phyloP scores from a whole-genome alignment of 805 yeast species.

The Yarrowia sp. region DNA sequence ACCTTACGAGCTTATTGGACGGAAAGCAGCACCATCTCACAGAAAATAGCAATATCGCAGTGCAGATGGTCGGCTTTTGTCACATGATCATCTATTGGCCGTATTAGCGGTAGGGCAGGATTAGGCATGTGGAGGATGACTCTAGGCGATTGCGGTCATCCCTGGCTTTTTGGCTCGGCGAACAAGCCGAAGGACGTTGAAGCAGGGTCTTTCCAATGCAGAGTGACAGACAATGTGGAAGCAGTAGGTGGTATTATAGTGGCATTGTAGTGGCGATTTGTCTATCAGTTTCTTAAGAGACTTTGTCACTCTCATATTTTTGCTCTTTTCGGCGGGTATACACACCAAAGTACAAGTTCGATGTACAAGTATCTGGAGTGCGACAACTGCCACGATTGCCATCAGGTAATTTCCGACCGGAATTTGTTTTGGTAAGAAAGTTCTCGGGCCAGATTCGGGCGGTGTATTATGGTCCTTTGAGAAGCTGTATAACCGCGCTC shows the following conservation, averaged over 20 bases:
- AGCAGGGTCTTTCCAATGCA: conserved; percentile 2
- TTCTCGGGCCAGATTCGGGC: neutral
- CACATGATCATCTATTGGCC: conserved; percentile 19
- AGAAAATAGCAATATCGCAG: conserved; percentile 3
- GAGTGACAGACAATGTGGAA: neutral
- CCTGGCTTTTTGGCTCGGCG: neutral
- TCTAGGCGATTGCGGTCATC: neutral
- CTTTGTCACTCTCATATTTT: no score
- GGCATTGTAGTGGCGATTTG: neutral
- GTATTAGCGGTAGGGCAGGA: conserved; percentile 2
- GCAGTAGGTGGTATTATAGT: neutral
- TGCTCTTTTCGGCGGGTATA: no score
- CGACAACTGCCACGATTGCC: no score
- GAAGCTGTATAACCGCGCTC: no score
- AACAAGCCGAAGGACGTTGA: neutral
- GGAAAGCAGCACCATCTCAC: conserved; percentile 19
- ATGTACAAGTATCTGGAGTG: no score
- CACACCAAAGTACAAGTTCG: no score
- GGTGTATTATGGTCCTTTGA: neutral
- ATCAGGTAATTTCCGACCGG: neutral
- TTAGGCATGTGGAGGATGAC: conserved; percentile 3
- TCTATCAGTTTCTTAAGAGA: no score
- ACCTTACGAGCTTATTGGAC: conserved; percentile 1
- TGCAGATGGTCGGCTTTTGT: conserved; percentile 14
- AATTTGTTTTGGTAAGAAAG: conserved; percentile 1